Evolutionary conservation across 148 eudicot genomes (phyloP).

Genomic region (Drosera capensis): DNA sequence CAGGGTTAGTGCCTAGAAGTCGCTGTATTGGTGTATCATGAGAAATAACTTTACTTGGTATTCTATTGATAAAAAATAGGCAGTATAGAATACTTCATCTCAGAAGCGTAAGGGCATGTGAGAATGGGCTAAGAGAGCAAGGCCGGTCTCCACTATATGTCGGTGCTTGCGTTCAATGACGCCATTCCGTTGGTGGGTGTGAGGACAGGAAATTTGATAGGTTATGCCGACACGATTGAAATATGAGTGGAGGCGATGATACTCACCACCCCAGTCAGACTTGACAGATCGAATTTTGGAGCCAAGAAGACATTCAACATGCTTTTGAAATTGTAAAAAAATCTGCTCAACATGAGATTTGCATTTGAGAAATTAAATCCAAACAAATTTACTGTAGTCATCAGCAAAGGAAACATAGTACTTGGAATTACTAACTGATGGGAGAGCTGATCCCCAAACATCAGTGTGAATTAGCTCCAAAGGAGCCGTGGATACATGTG

Average conservation of each 20-base stretch:
- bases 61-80: neutral
- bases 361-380: too few species aligned
- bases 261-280: too few species aligned
- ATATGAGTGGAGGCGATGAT: neutral
- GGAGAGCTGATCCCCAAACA: too few species aligned
- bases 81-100: neutral
- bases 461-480: too few species aligned
- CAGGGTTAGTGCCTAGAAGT: neutral
- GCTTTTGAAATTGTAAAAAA: too few species aligned
- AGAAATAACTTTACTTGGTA: neutral
- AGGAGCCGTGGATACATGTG: too few species aligned
- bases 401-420: too few species aligned
- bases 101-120: neutral
- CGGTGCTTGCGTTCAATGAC: neutral
- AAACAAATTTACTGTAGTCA: too few species aligned
- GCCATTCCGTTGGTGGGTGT: neutral
- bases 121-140: neutral
- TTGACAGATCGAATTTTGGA: neutral
- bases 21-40: neutral
- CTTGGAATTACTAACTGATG: too few species aligned
- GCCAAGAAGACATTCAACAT: neutral
- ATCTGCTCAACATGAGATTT: too few species aligned
- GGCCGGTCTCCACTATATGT: too few species aligned
- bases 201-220: neutral
- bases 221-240: neutral